Percentiles rank a stretch among this genome's conserved stretches.
These are phyloP conservation scores for Aspergillus aculeatinus DNA, from an alignment of 2,329 filamentous ascomycete genomes.

Conservation along the genomic window DNA sequence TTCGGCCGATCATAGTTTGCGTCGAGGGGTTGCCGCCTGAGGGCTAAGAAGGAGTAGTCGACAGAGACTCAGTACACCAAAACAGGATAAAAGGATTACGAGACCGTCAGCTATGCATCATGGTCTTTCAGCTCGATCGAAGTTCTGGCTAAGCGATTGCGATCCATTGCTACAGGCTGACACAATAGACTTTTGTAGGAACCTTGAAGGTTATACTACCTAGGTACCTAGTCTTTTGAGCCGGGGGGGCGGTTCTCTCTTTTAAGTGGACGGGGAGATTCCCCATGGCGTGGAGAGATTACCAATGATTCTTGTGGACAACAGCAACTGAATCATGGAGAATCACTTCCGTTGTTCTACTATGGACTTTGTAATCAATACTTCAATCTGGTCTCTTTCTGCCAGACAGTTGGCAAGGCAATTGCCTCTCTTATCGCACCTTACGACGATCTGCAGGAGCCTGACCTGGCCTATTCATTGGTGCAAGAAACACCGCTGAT, in stretches of 20 bases:
- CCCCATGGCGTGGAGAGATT: neutral
- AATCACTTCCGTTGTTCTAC: neutral
- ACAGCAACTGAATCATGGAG: conserved; percentile 4
- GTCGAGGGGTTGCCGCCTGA: neutral
- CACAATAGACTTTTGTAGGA: neutral
- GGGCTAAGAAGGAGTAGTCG: neutral
- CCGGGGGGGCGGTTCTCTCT: neutral
- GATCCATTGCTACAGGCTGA: neutral
- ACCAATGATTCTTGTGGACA: neutral
- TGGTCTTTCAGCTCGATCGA: neutral
- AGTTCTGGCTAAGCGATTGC: neutral
- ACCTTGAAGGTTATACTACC: neutral
- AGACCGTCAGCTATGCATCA: neutral
- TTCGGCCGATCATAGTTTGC: neutral
- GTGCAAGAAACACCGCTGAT: neutral
- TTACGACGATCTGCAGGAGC: conserved; percentile 1
- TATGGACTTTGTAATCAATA: neutral
- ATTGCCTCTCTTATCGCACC: neutral
- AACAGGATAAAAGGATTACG: neutral
- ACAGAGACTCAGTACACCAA: neutral
- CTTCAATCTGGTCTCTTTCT: neutral
- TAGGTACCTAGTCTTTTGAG: neutral
- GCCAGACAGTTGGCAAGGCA: neutral
- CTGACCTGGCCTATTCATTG: neutral
- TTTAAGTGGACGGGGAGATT: neutral